A percentile compares a stretch with the other conserved stretches of the same genome.
Evolutionary conservation across 1,284 basidiomycete species (phyloP).

Genomic region (Rhizoctonia solani): DNA sequence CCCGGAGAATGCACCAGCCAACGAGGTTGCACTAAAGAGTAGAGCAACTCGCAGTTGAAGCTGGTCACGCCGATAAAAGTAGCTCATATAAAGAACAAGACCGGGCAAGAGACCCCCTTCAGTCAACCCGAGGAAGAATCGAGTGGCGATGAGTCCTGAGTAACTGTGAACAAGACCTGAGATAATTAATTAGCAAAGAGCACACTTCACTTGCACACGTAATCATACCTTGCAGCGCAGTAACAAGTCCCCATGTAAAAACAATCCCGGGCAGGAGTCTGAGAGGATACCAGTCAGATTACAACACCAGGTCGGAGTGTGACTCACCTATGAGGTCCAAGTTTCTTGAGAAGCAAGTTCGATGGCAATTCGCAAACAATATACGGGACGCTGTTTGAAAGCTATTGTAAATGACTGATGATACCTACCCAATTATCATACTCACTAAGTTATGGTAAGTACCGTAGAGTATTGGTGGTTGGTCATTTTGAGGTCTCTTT

Average conservation of each 20-base stretch:
- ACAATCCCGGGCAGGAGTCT: constrained; percentile 42
- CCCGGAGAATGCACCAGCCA: constrained; percentile 42
- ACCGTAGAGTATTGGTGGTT: constrained; percentile 58
- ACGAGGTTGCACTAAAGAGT: constrained; percentile 44
- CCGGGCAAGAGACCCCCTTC: constrained; percentile 68
- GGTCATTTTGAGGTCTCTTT: constrained; percentile 57
- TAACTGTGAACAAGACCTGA: constrained; percentile 60
- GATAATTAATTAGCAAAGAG: not conserved
- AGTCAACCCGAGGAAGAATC: constrained; percentile 67
- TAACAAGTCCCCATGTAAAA: constrained; percentile 61
- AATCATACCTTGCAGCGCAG: constrained; percentile 56
- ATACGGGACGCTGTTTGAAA: constrained; percentile 53
- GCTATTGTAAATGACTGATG: too few relatives aligned
- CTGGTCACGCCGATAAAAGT: constrained; percentile 60
- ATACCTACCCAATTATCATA: constrained; percentile 25
- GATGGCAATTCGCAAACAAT: constrained; percentile 62
- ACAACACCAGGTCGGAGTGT: constrained; percentile 43
- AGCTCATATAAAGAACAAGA: constrained; percentile 60
- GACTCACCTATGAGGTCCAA: constrained; percentile 55
- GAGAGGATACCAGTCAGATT: constrained; percentile 53
- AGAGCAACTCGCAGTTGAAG: constrained; percentile 58
- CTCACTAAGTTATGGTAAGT: constrained; percentile 57
- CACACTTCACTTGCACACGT: not conserved
- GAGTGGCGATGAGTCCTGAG: constrained; percentile 57
- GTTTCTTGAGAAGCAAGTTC: constrained; percentile 56